Base-by-base conservation (phyloP, 208 protist species). In the Naegleria gruberi region DNA sequence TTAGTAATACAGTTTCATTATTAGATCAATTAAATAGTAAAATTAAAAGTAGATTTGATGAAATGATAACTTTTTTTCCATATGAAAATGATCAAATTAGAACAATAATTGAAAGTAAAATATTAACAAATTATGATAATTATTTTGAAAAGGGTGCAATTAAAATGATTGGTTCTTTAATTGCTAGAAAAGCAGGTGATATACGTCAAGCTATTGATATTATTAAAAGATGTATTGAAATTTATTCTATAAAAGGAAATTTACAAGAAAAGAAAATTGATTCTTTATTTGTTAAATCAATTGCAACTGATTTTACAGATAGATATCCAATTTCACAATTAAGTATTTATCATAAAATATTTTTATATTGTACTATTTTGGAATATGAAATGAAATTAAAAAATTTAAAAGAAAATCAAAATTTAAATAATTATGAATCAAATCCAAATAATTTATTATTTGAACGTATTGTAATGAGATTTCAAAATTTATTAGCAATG, bases 271-370 rank as follows among this genome's bases (percentile, higher is more conserved):
- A 82, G 73, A 82, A 82, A n/a, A 82, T n/a, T 42, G 82, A 42
- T 46, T 30, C 42, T 47, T 15, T 46, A 37, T 42, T 42, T 47
- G 42, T 42, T 30, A 86, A 42, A 6, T 17, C 19, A n/a, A 42
- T 34, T 86, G 82, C 82, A 43, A 45, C 19, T n/a, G 82, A 86
- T n/a, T 42, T 30, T 23, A 30, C 82, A 42, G 8, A 43, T 46
- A 42, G 1, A 8, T 86, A 86, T 86, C 82, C 82, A 45, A 34
- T 86, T 0, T 7, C 17, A 42, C 17, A 42, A 86, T 30, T 86
- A 6, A 42, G 41, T 30, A 46, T 86, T 43, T 86, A 86, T 86
- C 82, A 86, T 30, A 86, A 86, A 37, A 30, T 86, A 46, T 86
- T 86, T 46, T 86, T 86, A n/a, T 47, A 34, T 23, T 47, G 82